phyloP scores from a whole-genome alignment of 1,139 yeast species.

The Magnusiomyces paraingens region DNA sequence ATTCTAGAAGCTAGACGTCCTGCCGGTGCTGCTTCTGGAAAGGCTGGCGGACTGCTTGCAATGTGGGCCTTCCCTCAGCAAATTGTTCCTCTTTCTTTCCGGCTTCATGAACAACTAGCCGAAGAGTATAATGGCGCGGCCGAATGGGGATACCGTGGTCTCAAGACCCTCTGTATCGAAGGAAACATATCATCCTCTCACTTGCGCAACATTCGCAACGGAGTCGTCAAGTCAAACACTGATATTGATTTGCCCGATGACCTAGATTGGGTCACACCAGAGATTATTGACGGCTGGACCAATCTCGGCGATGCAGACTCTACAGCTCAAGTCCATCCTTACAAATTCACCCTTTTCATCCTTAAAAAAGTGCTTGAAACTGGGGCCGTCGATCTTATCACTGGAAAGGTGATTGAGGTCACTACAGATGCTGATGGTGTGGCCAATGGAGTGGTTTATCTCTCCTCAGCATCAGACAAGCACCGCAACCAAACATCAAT shows the following conservation, averaged over 20 bases:
- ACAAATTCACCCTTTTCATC: slow-evolving; percentile 77
- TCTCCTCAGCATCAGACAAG: slow-evolving; percentile 2
- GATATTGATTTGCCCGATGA: slow-evolving; percentile 50
- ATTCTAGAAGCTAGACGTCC: slow-evolving; percentile 86
- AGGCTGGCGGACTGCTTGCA: slow-evolving; percentile 93
- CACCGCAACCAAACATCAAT: background rate
- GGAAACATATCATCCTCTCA: slow-evolving; percentile 53
- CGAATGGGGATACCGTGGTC: slow-evolving; percentile 89
- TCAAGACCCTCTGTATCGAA: slow-evolving; percentile 80
- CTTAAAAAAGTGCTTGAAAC: slow-evolving; percentile 74
- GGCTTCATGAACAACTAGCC: slow-evolving; percentile 76
- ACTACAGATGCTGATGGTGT: slow-evolving; percentile 21
- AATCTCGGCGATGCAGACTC: slow-evolving; percentile 78
- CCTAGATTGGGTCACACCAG: slow-evolving; percentile 73
- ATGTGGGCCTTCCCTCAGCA: slow-evolving; percentile 97
- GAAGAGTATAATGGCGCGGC: slow-evolving; percentile 70
- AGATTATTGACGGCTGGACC: slow-evolving; percentile 66
- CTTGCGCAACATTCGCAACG: slow-evolving; percentile 14
- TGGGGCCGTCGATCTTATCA: slow-evolving; percentile 75
- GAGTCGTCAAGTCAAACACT: background rate
- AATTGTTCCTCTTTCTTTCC: slow-evolving; percentile 82
- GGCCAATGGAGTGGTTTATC: slow-evolving; percentile 23
- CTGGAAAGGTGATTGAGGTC: slow-evolving; percentile 76
- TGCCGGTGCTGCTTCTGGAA: slow-evolving; percentile 97
- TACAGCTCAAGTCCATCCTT: slow-evolving; percentile 97